phyloP scores from a whole-genome alignment of 192 early-diverging fungal species.

The Umbelopsis isabellina region DNA sequence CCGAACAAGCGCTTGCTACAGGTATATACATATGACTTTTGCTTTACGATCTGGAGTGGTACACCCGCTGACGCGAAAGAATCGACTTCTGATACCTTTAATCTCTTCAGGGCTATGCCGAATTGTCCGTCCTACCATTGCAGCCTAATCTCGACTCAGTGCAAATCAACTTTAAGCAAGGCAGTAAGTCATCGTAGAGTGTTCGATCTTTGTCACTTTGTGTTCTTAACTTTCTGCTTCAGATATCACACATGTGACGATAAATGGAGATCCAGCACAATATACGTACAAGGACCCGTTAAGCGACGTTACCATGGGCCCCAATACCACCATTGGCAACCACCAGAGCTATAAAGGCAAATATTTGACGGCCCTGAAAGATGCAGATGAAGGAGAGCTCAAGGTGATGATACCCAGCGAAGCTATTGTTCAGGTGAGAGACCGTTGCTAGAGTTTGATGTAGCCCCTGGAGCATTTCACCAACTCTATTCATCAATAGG shows the following conservation, averaged over 20 bases:
- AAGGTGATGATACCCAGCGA: conserved; percentile 38
- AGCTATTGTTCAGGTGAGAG: conserved; percentile 6
- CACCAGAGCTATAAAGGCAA: conserved; percentile 51
- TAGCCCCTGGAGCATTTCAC: neutral
- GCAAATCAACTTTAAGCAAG: conserved; percentile 52
- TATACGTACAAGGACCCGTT: conserved; percentile 49
- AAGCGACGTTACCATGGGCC: conserved; percentile 37
- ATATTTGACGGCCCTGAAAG: conserved; percentile 49
- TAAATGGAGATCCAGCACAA: conserved; percentile 40
- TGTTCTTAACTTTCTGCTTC: neutral
- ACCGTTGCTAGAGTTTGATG: too few species aligned
- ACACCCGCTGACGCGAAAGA: neutral
- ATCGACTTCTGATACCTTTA: neutral
- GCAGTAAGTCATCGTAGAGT: conserved; percentile 34
- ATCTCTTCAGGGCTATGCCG: conserved; percentile 48
- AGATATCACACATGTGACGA: conserved; percentile 42
- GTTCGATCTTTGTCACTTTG: conserved; percentile 8
- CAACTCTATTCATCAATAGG: neutral
- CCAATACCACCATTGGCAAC: conserved; percentile 45
- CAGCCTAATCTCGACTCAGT: conserved; percentile 39
- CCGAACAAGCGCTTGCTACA: conserved; percentile 45
- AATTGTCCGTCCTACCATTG: conserved; percentile 51
- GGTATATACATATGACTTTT: conserved; percentile 30
- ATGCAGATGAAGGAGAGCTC: conserved; percentile 56
- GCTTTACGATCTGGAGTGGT: neutral